Base-by-base conservation (phyloP, 345 rosid species). In the Rubroshorea leprosula region DNA sequence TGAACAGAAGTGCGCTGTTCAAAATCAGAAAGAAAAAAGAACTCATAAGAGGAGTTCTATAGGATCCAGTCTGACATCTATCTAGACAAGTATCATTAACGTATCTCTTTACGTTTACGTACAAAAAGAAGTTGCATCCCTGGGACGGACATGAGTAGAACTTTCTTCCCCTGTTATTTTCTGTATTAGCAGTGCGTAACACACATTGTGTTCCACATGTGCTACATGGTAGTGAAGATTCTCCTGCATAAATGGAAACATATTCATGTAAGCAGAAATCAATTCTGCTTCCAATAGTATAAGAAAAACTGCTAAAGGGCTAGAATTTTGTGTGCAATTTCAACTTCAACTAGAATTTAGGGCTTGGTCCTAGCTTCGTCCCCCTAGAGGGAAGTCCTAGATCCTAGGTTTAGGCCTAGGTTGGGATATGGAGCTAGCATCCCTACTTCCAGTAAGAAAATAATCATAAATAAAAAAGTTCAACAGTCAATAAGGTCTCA, bases 71-170 rank as follows among this genome's bases (percentile, higher is more conserved):
- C 51, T 48, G 23, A 48, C 48, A 58, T 23, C 21, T 20, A 38
- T 9, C 15, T 44, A 43, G 16, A 49, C 27, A 24, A 19, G 53
- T 15, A 16, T 49, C 15, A 5, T 55, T 46, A 21, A 23, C 16
- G 7, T 26, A 21, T 7, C 41, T 27, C 26, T 50, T n/a, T 35
- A 26, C 39, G 57, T 53, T 66, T 59, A 66, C 90, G 26, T 84
- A 89, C 99, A 67, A 74, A 55, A 93, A 93, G 76, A 89, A 93
- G 71, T 78, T 89, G 88, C 99, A 93, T 50, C 76, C 81, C 57
- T 72, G 83, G 23, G 89, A 76, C 69, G 74, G 77, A 74, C 97
- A 89, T 23, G 91, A 83, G 77, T 76, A 93, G 78, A 93, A 93
- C 68, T 80, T 83, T 54, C 99, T 83, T 69, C 99, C 99, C 58